phyloP scores from a whole-genome alignment of 2,329 filamentous ascomycete species.

The Cercospora beticola region DNA sequence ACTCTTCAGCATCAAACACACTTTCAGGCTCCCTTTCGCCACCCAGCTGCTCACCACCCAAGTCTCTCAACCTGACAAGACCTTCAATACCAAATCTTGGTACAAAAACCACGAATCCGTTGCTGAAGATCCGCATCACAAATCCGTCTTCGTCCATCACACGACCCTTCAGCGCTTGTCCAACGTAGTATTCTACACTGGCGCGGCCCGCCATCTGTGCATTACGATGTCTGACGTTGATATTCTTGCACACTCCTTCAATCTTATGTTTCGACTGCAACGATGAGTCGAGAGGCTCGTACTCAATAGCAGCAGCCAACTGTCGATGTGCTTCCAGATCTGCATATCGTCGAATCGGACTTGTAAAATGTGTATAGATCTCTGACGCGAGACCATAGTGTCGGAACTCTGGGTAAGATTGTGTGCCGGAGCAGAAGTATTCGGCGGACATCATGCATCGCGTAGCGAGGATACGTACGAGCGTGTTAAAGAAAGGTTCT shows the following conservation, averaged over 20 bases:
- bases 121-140: slow-evolving; percentile 95
- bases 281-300: slow-evolving; percentile 79
- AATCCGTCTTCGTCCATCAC: slow-evolving; percentile 84
- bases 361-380: slow-evolving; percentile 99
- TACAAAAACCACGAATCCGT: slow-evolving; percentile 95
- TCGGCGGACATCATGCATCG: slow-evolving; percentile 99
- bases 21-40: slow-evolving; percentile 69
- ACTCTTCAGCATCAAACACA: slow-evolving; percentile 82
- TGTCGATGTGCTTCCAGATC: slow-evolving; percentile 92
- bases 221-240: slow-evolving; percentile 95
- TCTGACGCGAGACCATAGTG: slow-evolving; percentile 95
- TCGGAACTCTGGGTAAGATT: slow-evolving; percentile 89
- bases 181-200: slow-evolving; percentile 96
- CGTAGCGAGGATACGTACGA: slow-evolving; percentile 95
- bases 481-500: slow-evolving; percentile 97
- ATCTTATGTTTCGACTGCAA: slow-evolving; percentile 80
- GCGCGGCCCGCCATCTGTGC: slow-evolving; percentile 93
- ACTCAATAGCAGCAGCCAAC: slow-evolving; percentile 90
- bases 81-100: slow-evolving; percentile 94
- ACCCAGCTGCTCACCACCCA: slow-evolving; percentile 55
- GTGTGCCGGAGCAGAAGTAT: slow-evolving; percentile 94
- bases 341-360: slow-evolving; percentile 95
- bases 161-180: slow-evolving; percentile 82
- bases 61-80: slow-evolving; percentile 79
- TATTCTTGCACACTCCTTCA: slow-evolving; percentile 94